Percentiles rank a stretch among this genome's conserved stretches.
Evolutionary conservation across 331 rosid species (phyloP).

Genomic region (Malus hybrid): DNA sequence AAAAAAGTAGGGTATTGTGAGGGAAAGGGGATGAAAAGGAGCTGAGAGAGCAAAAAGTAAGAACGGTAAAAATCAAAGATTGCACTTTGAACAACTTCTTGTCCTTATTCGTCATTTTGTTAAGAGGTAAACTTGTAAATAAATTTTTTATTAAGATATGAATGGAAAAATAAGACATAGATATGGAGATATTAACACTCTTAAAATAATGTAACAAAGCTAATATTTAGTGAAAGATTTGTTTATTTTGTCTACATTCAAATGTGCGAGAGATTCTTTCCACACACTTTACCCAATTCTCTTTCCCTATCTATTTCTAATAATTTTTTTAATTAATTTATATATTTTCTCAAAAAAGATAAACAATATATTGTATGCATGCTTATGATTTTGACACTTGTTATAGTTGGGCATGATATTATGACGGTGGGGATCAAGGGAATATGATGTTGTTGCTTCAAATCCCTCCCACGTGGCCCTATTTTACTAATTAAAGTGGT

Average conservation of each 20-base stretch:
- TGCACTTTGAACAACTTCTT: too few species aligned
- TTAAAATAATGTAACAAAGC: conserved; percentile 33
- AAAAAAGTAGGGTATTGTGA: too few species aligned
- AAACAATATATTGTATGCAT: neutral
- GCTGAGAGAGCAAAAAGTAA: too few species aligned
- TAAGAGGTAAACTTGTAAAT: too few species aligned
- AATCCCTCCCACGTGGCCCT: conserved; percentile 50
- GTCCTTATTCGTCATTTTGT: too few species aligned
- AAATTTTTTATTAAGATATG: too few species aligned
- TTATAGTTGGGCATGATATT: conserved; percentile 14
- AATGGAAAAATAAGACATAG: too few species aligned
- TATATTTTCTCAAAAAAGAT: neutral
- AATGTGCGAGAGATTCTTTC: conserved; percentile 54
- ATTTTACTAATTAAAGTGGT: conserved; percentile 27
- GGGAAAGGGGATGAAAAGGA: too few species aligned
- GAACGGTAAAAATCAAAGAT: too few species aligned
- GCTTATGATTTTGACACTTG: neutral
- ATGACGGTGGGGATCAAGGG: conserved; percentile 17
- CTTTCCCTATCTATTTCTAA: neutral
- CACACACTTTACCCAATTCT: neutral
- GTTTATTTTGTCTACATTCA: conserved; percentile 71
- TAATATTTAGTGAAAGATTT: conserved; percentile 51
- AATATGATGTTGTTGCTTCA: conserved; percentile 25
- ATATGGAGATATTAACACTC: too few species aligned
- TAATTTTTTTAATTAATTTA: neutral